A percentile compares a stretch with the other conserved stretches of the same genome.
phyloP scores from a whole-genome alignment of 139 green algal species.

The Penium margaritaceum region DNA sequence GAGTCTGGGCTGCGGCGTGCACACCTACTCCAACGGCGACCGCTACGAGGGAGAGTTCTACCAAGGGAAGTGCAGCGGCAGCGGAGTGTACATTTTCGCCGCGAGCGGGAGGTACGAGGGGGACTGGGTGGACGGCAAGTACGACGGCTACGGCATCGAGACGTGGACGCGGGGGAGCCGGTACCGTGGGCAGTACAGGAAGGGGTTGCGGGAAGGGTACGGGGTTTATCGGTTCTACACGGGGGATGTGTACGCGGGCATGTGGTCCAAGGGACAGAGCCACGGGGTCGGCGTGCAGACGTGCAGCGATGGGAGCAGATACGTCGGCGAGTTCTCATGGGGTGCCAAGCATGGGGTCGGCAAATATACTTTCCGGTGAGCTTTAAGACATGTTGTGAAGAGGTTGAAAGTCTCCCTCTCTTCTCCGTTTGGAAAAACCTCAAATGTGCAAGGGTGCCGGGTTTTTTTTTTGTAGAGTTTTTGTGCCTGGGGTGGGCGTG shows the following conservation, averaged over 20 bases:
- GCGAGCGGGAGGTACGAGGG: constrained; percentile 40
- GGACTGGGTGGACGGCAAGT: constrained; percentile 43
- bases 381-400: too few relatives aligned
- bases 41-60: constrained; percentile 45
- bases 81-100: constrained; percentile 40
- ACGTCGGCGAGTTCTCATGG: constrained; percentile 42
- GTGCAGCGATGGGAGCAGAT: constrained; percentile 41
- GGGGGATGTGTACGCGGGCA: constrained; percentile 39
- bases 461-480: too few relatives aligned
- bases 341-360: constrained; percentile 41
- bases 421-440: too few relatives aligned
- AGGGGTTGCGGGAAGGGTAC: constrained; percentile 38
- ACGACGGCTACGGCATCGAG: constrained; percentile 41
- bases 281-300: constrained; percentile 40
- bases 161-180: constrained; percentile 41
- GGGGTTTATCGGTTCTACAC: constrained; percentile 46
- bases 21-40: constrained; percentile 40
- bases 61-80: constrained; percentile 27
- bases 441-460: too few relatives aligned
- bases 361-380: constrained; percentile 45
- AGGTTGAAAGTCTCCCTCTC: too few relatives aligned
- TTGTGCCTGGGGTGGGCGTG: constrained; percentile 32
- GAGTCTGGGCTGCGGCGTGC: constrained; percentile 21
- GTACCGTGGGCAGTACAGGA: constrained; percentile 38
- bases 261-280: constrained; percentile 42